Percentiles rank a stretch among this genome's conserved stretches.
phyloP scores from a whole-genome alignment of 768 basidiomycete genomes.

The Hypholoma sublateritium region DNA sequence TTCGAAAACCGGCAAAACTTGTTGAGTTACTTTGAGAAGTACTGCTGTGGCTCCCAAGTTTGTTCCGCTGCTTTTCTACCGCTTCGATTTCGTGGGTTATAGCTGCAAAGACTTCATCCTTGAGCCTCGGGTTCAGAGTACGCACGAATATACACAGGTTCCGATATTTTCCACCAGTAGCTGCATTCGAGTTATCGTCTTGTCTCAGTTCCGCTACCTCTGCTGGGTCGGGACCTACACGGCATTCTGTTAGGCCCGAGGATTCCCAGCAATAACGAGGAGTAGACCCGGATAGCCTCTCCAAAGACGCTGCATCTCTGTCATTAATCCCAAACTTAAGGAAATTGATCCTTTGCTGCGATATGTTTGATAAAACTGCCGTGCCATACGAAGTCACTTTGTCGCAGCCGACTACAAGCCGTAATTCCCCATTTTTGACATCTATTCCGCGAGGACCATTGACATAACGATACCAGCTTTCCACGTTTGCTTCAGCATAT shows the following conservation, averaged over 20 bases:
- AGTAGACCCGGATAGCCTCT: neutral
- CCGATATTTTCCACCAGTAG: neutral
- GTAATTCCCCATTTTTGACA: conserved; percentile 19
- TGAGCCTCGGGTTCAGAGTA: neutral
- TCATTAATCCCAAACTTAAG: neutral
- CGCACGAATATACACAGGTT: neutral
- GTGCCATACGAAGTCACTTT: conserved; percentile 20
- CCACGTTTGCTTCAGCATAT: conserved; percentile 12
- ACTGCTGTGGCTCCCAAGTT: neutral
- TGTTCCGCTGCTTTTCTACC: neutral
- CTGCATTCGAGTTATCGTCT: neutral
- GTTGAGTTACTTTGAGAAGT: neutral
- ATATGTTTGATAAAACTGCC: conserved; percentile 11
- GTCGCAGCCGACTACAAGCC: conserved; percentile 18
- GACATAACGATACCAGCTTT: conserved; percentile 19
- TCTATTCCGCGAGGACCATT: conserved; percentile 12
- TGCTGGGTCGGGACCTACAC: neutral
- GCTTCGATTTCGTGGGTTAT: neutral
- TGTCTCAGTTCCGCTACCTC: neutral
- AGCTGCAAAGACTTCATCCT: neutral
- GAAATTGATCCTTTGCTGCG: neutral
- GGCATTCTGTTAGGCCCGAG: neutral
- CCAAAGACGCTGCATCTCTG: neutral
- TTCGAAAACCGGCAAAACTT: too few species aligned
- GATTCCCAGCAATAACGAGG: neutral